phyloP scores from a whole-genome alignment of 129 eudicot genomes.

The Flaveria trinervia region DNA sequence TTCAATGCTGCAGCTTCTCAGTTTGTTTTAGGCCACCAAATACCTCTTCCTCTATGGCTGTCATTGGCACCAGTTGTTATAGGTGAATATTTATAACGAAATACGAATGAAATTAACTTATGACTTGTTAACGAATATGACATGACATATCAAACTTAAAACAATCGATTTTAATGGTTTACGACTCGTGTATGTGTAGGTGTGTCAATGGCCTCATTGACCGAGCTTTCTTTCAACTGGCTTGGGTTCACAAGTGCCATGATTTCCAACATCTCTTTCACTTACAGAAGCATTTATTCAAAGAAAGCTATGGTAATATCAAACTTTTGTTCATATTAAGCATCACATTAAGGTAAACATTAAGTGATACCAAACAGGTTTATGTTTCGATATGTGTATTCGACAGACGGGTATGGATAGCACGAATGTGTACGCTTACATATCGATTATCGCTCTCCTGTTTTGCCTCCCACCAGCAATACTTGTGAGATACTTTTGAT shows the following conservation, averaged over 20 bases:
- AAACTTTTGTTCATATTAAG: not conserved
- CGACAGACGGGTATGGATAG: constrained; percentile 66
- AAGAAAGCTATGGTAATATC: constrained; percentile 63
- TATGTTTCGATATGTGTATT: constrained; percentile 12
- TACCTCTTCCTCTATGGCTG: constrained; percentile 58
- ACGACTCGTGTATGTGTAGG: constrained; percentile 31
- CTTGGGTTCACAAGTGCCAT: constrained; percentile 62
- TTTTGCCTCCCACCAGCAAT: constrained; percentile 67
- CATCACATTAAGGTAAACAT: not conserved
- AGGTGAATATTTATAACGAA: constrained; percentile 29
- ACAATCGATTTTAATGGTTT: not conserved
- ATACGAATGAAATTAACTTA: too few species aligned
- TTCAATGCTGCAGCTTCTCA: constrained; percentile 71
- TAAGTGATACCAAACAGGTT: not conserved
- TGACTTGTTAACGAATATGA: not conserved
- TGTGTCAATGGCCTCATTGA: constrained; percentile 66
- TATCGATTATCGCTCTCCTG: constrained; percentile 57
- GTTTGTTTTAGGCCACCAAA: constrained; percentile 63
- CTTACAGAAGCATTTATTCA: constrained; percentile 62
- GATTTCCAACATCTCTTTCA: constrained; percentile 63
- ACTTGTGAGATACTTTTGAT: constrained; percentile 43
- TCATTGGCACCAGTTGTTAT: constrained; percentile 66
- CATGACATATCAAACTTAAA: not conserved
- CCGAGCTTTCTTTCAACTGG: constrained; percentile 70
- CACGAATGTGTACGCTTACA: constrained; percentile 63